phyloP scores from a whole-genome alignment of 805 yeast genomes.

The Cephaloascus albidus region DNA sequence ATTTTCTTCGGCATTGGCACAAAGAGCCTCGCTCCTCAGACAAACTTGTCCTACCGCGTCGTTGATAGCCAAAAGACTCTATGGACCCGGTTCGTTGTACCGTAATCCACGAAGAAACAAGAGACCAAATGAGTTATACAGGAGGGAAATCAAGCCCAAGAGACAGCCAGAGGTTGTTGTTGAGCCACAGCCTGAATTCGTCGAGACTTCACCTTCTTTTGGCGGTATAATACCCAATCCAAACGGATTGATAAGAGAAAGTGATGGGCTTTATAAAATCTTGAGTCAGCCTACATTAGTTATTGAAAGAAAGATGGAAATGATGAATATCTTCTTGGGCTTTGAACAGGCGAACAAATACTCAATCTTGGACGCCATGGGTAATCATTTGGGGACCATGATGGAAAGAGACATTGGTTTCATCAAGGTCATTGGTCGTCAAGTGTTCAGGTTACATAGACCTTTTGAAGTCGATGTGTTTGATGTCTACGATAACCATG shows the following conservation, averaged over 20 bases:
- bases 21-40: no score
- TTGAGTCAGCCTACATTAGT: slow-evolving; percentile 77
- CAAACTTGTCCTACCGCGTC: no score
- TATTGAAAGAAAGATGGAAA: slow-evolving; percentile 80
- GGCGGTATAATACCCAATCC: slow-evolving; percentile 23
- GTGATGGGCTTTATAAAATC: slow-evolving; percentile 53
- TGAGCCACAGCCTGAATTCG: no score
- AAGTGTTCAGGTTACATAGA: slow-evolving; percentile 74
- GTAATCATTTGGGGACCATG: slow-evolving; percentile 72
- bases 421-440: slow-evolving; percentile 65
- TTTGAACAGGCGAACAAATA: slow-evolving; percentile 88
- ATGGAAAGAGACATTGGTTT: slow-evolving; percentile 73
- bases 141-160: no score
- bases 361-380: slow-evolving; percentile 60
- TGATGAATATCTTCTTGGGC: slow-evolving; percentile 80
- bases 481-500: slow-evolving; percentile 50
- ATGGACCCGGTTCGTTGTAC: no score
- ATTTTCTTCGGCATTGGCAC: no score
- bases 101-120: no score
- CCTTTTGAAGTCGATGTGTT: slow-evolving; percentile 73
- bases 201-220: no score
- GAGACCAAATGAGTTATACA: no score
- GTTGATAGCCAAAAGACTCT: no score
- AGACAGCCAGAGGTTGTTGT: no score
- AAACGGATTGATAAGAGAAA: slow-evolving; percentile 40